These are phyloP conservation scores for Taphrina deformans DNA, from an alignment of 1,139 yeast genomes.

Conservation along the genomic window DNA sequence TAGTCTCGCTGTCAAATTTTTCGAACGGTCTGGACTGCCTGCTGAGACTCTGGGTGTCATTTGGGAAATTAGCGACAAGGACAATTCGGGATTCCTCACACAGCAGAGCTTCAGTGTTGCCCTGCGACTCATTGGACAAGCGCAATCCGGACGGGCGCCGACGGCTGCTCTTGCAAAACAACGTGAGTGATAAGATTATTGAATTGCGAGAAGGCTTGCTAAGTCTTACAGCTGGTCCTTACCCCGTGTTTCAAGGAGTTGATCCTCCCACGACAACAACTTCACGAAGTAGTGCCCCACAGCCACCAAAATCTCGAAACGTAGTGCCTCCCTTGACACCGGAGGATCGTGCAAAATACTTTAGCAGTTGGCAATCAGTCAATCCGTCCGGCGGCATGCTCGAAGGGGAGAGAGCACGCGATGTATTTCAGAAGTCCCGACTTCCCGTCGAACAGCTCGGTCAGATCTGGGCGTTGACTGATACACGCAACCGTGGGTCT, in stretches of 20 bases:
- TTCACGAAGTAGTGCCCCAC: conserved; percentile 38
- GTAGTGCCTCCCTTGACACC: conserved; percentile 34
- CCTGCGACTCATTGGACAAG: conserved; percentile 83
- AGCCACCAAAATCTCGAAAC: conserved; percentile 37
- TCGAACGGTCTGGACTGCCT: conserved; percentile 83
- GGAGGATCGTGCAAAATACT: conserved; percentile 35
- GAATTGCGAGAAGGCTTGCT: neutral
- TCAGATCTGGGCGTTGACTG: conserved; percentile 71
- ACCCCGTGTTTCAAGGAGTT: conserved; percentile 49
- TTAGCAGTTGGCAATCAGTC: conserved; percentile 28
- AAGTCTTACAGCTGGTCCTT: conserved; percentile 51
- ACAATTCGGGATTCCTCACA: conserved; percentile 80
- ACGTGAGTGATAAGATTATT: neutral
- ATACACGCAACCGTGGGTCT: conserved; percentile 69
- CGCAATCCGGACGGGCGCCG: conserved; percentile 62
- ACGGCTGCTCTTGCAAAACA: conserved; percentile 35
- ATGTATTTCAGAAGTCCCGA: conserved; percentile 75
- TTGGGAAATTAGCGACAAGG: conserved; percentile 88
- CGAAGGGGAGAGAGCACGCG: conserved; percentile 53
- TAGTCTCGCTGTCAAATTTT: conserved; percentile 77
- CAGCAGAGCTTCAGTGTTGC: conserved; percentile 82
- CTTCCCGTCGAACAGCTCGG: conserved; percentile 83
- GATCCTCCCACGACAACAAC: conserved; percentile 37
- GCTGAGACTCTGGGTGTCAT: conserved; percentile 79
- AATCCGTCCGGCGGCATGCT: conserved; percentile 54